phyloP scores from a whole-genome alignment of 768 basidiomycete species.

The Tylopilus sp. region DNA sequence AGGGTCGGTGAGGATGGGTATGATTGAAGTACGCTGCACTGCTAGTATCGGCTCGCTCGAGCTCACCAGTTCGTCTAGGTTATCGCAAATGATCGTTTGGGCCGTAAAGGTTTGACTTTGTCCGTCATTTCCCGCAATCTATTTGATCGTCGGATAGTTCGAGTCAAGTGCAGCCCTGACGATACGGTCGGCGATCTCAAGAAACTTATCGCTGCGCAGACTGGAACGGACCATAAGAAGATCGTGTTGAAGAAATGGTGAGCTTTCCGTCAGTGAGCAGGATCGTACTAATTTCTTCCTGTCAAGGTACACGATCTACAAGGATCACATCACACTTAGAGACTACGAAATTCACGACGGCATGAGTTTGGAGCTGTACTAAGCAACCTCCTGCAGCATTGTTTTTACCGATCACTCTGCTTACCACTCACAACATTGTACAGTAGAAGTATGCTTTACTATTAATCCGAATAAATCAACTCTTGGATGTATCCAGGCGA shows the following conservation, averaged over 20 bases:
- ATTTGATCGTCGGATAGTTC: conserved; percentile 51
- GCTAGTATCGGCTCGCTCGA: not conserved
- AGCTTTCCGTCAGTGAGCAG: conserved; percentile 22
- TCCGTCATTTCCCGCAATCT: not conserved
- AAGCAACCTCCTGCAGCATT: conserved; percentile 6
- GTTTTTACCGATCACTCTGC: not conserved
- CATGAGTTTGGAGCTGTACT: conserved; percentile 94
- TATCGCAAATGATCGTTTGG: conserved; percentile 94
- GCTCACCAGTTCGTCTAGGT: conserved; percentile 46
- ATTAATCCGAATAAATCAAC: conserved; percentile 4
- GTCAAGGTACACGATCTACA: conserved; percentile 87
- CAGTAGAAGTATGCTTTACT: conserved; percentile 12
- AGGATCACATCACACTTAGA: conserved; percentile 90
- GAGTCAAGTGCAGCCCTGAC: conserved; percentile 91
- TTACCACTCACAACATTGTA: conserved; percentile 7
- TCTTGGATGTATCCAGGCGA: not conserved
- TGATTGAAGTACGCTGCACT: conserved; percentile 47
- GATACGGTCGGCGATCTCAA: conserved; percentile 98
- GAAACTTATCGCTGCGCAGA: conserved; percentile 95
- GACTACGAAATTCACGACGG: conserved; percentile 94
- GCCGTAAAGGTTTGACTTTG: conserved; percentile 71
- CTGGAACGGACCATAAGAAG: conserved; percentile 80
- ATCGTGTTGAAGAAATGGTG: conserved; percentile 98
- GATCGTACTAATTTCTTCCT: not conserved
- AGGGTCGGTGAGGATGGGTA: conserved; percentile 40